phyloP scores from a whole-genome alignment of 2,329 filamentous ascomycete genomes.

The Cordyceps militaris region DNA sequence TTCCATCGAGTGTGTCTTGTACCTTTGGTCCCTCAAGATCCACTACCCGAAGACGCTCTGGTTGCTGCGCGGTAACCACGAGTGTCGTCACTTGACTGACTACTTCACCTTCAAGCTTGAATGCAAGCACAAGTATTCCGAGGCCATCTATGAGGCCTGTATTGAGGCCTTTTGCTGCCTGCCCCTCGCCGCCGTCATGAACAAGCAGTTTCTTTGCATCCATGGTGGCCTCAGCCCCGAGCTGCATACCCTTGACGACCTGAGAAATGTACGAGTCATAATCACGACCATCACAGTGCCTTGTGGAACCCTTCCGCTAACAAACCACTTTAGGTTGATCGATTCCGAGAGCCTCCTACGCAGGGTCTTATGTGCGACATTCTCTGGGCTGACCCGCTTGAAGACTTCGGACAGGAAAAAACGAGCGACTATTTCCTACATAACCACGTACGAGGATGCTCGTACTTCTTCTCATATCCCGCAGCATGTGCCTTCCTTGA shows the following conservation, averaged over 20 bases:
- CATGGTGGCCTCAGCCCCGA: conserved; percentile 95
- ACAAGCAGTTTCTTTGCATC: conserved; percentile 99
- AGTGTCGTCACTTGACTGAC: conserved; percentile 96
- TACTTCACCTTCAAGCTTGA: conserved; percentile 99
- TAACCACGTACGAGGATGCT: conserved; percentile 97
- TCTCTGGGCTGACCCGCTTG: conserved; percentile 94
- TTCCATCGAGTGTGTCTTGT: conserved; percentile 97
- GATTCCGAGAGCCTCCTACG: conserved; percentile 94
- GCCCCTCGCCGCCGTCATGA: conserved; percentile 94
- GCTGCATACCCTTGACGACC: conserved; percentile 87
- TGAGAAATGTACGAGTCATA: conserved; percentile 63
- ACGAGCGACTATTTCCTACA: conserved; percentile 96
- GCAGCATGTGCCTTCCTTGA: conserved; percentile 95
- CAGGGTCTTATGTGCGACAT: conserved; percentile 99
- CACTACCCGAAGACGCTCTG: conserved; percentile 97
- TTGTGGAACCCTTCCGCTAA: conserved; percentile 2
- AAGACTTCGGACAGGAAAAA: conserved; percentile 98
- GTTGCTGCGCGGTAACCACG: conserved; percentile 95
- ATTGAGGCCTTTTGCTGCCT: conserved; percentile 97
- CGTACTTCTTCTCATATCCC: conserved; percentile 98
- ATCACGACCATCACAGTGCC: background rate
- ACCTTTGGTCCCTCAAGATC: conserved; percentile 97
- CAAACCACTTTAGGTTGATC: conserved; percentile 59
- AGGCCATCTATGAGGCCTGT: conserved; percentile 91
- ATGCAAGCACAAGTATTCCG: conserved; percentile 99